phyloP scores from a whole-genome alignment of 2,329 filamentous ascomycete species.

The Cladobotryum mycophilum region DNA sequence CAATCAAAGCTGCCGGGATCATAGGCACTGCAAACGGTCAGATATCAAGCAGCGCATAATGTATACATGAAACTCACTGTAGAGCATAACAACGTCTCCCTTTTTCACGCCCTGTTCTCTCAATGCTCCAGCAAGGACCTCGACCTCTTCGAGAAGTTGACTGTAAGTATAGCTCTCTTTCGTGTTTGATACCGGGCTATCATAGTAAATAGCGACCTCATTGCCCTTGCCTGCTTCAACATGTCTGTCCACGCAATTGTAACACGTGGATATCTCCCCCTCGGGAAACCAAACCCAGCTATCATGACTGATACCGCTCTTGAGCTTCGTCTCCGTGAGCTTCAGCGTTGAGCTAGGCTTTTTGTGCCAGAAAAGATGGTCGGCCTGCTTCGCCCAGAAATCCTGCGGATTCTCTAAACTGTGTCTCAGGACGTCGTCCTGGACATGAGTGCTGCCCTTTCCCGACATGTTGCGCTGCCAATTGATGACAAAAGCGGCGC shows the following conservation, averaged over 20 bases:
- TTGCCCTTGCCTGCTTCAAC: slow-evolving; percentile 73
- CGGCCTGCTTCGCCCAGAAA: slow-evolving; percentile 73
- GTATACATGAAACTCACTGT: slow-evolving; percentile 52
- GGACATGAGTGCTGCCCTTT: slow-evolving; percentile 25
- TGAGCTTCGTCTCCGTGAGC: slow-evolving; percentile 56
- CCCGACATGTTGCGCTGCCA: slow-evolving; percentile 10
- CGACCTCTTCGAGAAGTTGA: slow-evolving; percentile 71
- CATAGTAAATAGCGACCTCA: slow-evolving; percentile 72
- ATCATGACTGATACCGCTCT: slow-evolving; percentile 56
- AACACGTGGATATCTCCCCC: slow-evolving; percentile 84
- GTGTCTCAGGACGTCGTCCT: slow-evolving; percentile 44
- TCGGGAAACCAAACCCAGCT: slow-evolving; percentile 89
- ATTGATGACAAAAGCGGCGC: slow-evolving; percentile 3
- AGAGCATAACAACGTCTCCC: slow-evolving; percentile 84
- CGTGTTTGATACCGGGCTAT: slow-evolving; percentile 72
- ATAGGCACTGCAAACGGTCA: slow-evolving; percentile 67
- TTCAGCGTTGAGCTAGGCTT: slow-evolving; percentile 59
- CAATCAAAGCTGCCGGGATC: slow-evolving; percentile 84
- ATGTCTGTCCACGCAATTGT: slow-evolving; percentile 87
- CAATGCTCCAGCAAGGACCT: slow-evolving; percentile 74
- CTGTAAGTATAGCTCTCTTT: slow-evolving; percentile 71
- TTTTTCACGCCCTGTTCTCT: slow-evolving; percentile 73
- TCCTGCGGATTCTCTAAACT: slow-evolving; percentile 63
- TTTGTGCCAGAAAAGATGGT: slow-evolving; percentile 74
- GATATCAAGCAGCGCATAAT: background rate